Base-by-base conservation (phyloP, 768 basidiomycete species). In the Termitomyces sp. region DNA sequence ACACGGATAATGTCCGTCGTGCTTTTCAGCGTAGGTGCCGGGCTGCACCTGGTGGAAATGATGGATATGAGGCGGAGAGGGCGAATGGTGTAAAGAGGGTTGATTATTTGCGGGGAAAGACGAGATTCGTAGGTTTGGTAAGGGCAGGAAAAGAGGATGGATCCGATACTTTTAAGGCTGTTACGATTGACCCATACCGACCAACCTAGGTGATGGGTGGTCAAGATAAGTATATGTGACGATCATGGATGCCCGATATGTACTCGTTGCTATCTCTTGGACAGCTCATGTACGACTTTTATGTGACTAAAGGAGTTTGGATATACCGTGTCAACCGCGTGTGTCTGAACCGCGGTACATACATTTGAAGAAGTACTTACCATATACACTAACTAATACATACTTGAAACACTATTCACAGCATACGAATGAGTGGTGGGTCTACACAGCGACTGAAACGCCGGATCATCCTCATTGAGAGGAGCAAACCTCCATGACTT, bases 71-170 rank as follows among this genome's bases (percentile, higher is more conserved):
- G 37, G 67, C 70, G 36, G 74, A 81, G 66, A 65, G 73, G 59
- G 72, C 68, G 14, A 77, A 80, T 68, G 84, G 83, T 0, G 76
- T 87, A 18, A 84, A 81, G 70, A 74, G 81, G 57, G 74, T 87
- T 3, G 86, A 88, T 71, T 86, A 80, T 67, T 69, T 86, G 60
- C 56, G 71, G 46, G 79, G 76, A 8, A 76, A 72, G 53, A 72
- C 73, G 3, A 72, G 67, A 62, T 78, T 85, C 67, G 76, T 74
- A 58, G 84, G 84, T 18, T 57, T 85, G 47, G 70, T 75, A 7
- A 71, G 76, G 60, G 71, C 67, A 41, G 74, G 72, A 60, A 42
- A 62, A 3, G 65, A 67, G 14, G 74, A 79, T 34, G 70, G 70
- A 1, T 72, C 65, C 50, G 73, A 72, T 3, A 63, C 67, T n/a